Evolutionary conservation across 129 eudicot species (phyloP).

Genomic region (Flaveria brownii): DNA sequence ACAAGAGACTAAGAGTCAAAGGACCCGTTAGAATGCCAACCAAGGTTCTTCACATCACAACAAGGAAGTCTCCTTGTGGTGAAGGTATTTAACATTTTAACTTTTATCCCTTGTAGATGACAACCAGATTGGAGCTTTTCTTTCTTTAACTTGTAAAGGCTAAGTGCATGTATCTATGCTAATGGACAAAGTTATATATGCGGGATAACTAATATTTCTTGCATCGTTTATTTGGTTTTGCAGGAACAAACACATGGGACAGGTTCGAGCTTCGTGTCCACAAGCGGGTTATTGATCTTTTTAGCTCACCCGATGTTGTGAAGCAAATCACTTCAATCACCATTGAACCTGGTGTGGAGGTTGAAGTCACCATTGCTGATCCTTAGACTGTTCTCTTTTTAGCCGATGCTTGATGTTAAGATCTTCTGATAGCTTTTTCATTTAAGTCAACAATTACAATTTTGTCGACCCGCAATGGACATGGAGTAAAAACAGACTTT

Average conservation of each 20-base stretch:
- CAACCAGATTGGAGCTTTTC: not conserved
- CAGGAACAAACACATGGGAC: constrained; percentile 89
- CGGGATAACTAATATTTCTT: not conserved
- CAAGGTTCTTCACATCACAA: constrained; percentile 47
- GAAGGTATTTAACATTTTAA: constrained; percentile 29
- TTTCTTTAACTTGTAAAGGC: not conserved
- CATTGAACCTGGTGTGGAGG: constrained; percentile 93
- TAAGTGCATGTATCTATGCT: not conserved
- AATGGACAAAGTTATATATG: not conserved
- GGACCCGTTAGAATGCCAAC: constrained; percentile 59
- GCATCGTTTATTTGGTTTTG: not conserved
- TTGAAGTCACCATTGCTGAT: constrained; percentile 79
- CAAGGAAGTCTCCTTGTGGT: constrained; percentile 55
- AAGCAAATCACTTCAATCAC: constrained; percentile 86
- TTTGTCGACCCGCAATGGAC: constrained; percentile 19
- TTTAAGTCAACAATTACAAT: constrained; percentile 2
- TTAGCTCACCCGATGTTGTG: constrained; percentile 85
- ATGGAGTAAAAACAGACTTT: constrained; percentile 19
- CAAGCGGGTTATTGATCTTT: constrained; percentile 86
- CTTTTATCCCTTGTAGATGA: not conserved
- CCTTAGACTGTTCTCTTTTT: constrained; percentile 28
- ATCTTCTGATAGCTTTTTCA: constrained; percentile 5
- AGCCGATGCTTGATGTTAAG: not conserved
- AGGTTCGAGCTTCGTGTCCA: constrained; percentile 87
- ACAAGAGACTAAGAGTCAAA: constrained; percentile 44